Evolutionary conservation across 768 basidiomycete species (phyloP).

Genomic region (Podaxis sp.): DNA sequence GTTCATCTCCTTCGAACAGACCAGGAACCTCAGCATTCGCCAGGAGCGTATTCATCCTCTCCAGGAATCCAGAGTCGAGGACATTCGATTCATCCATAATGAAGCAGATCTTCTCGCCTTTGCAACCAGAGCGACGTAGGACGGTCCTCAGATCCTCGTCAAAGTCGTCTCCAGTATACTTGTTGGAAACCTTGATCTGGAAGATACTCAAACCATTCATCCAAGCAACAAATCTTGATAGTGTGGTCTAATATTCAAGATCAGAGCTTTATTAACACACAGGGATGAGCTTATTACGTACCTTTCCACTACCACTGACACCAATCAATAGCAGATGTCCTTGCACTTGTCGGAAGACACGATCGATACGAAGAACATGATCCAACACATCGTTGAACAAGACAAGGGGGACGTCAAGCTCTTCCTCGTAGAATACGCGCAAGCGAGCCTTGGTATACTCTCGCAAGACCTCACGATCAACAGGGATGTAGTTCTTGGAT

Average conservation of each 20-base stretch:
- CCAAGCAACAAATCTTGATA: constrained; percentile 99
- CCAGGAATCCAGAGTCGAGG: constrained; percentile 96
- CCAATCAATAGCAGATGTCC: constrained; percentile 96
- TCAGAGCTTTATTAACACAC: constrained; percentile 1
- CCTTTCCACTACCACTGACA: constrained; percentile 98
- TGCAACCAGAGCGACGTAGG: constrained; percentile 93
- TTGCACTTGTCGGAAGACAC: constrained; percentile 98
- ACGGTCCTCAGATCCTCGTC: constrained; percentile 97
- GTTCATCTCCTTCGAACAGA: constrained; percentile 99
- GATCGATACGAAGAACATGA: constrained; percentile 96
- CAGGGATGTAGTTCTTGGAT: constrained; percentile 93
- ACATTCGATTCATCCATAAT: constrained; percentile 99
- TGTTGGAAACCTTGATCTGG: constrained; percentile 99
- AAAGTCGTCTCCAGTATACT: constrained; percentile 97
- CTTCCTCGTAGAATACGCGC: constrained; percentile 98
- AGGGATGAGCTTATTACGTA: constrained; percentile 31
- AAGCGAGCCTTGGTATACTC: constrained; percentile 97
- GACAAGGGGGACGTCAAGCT: constrained; percentile 95
- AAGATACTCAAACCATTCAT: constrained; percentile 99
- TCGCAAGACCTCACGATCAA: constrained; percentile 88
- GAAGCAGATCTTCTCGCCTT: constrained; percentile 99
- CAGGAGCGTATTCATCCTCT: constrained; percentile 99
- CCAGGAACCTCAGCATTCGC: constrained; percentile 99
- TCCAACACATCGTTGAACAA: constrained; percentile 98
- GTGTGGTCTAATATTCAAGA: constrained; percentile 68